Evolutionary conservation across 192 early-diverging fungal genomes (phyloP), one percentile per base, ranked within the genome.

Genomic region (Radiomyces spectabilis): DNA sequence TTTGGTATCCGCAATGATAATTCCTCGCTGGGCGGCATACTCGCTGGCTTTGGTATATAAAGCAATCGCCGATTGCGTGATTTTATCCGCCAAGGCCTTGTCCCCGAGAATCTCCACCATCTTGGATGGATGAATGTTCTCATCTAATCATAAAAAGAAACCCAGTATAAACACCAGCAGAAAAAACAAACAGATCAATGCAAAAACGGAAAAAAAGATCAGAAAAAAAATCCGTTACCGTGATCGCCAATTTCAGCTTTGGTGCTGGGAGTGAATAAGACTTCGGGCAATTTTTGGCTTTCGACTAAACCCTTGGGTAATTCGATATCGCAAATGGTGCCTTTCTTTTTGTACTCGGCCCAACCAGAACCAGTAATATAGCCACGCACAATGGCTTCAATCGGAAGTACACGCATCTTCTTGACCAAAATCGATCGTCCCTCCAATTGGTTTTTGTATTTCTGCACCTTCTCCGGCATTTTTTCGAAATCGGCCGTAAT

Each of bases 1-100:
- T 69, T 99, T 99, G 31, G 97, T 99, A 53, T 99, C 97, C 9
- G 97, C 97, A 74, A 99, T 99, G 46, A 99, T 92, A 51, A 99
- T 96, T 29, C 94, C 94, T 67, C 80, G 82, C 26, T 68, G 65
- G 4, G 67, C 44, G 2, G 95, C 95, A 53, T 93, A 94, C 35
- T 89, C 81, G 18, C 83, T 81, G 1, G 97, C 97, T 60, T 73
- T 85, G n/a, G 61, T 74, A 74, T 99, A 99, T 24, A 99, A 68
- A 21, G 81, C 76, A 26, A 94, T 27, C 0, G 95, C 87, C 13
- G 77, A 61, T 49, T 84, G 68, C 9, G 78, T 81, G 53, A 99
- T 79, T 59, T 91, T 70, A 18, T 81, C 68, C 2, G 95, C 88
- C 55, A 79, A 74, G 31, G 84, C 70, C 50, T 55, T 62, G 37